phyloP scores from a whole-genome alignment of 306 rosid species.

The Geum urbanum region DNA sequence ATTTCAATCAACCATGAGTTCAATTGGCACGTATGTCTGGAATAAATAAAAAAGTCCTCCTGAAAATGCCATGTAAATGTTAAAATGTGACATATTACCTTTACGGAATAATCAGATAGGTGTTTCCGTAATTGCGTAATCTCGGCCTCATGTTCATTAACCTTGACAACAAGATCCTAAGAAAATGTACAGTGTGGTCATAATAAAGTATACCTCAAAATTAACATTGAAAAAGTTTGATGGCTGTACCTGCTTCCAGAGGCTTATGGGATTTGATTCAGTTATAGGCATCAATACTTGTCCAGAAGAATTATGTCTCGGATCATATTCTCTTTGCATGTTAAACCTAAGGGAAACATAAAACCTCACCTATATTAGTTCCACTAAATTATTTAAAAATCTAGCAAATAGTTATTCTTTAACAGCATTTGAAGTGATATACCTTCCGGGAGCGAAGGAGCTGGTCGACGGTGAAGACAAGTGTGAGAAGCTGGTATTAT shows the following conservation, averaged over 20 bases:
- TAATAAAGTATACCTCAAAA: conserved; percentile 15
- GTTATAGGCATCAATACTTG: conserved; percentile 62
- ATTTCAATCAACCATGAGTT: not conserved
- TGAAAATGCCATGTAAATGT: conserved; percentile 7
- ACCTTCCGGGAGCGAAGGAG: conserved; percentile 62
- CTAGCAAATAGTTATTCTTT: conserved; percentile 3
- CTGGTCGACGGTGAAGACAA: conserved; percentile 56
- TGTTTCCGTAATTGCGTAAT: conserved; percentile 71
- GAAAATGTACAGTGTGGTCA: conserved; percentile 22
- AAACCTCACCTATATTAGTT: conserved; percentile 21
- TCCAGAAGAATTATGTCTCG: conserved; percentile 44
- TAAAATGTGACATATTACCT: conserved; percentile 43
- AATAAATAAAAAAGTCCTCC: not conserved
- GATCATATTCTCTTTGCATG: conserved; percentile 55
- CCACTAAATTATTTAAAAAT: conserved; percentile 1
- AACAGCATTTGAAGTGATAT: conserved; percentile 23
- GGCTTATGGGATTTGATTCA: conserved; percentile 50
- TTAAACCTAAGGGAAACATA: conserved; percentile 48
- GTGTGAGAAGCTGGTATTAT: conserved; percentile 47
- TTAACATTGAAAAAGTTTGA: conserved; percentile 16
- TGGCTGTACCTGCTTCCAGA: conserved; percentile 72
- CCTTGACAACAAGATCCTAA: conserved; percentile 63
- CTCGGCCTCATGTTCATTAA: conserved; percentile 82
- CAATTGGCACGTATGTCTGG: conserved; percentile 17
- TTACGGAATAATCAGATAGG: conserved; percentile 80